A percentile compares a stretch with the other conserved stretches of the same genome.
Conservation (phyloP, 192 early-diverging fungal genomes). For the Umbelopsis sp. region DNA sequence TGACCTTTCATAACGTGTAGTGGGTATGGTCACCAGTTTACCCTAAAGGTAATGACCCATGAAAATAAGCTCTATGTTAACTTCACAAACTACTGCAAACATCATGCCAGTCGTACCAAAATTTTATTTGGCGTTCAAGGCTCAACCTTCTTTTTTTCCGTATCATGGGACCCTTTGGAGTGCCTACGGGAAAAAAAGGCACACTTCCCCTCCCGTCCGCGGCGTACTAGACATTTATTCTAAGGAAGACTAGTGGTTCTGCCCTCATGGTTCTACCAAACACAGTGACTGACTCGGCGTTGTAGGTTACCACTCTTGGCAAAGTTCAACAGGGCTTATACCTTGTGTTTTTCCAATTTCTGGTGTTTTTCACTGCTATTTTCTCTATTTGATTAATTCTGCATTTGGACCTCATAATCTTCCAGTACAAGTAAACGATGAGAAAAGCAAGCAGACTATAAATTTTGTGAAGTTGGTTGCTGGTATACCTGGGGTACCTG, state of each 20-base stretch:
- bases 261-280: background rate
- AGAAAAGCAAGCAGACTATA: no score
- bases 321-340: no score
- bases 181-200: background rate
- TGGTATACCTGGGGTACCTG: background rate
- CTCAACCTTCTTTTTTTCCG: background rate
- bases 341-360: no score
- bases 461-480: background rate
- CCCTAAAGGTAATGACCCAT: background rate
- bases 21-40: background rate
- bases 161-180: background rate
- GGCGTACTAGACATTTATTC: background rate
- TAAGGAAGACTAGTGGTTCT: no score
- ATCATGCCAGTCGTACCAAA: constrained; percentile 5
- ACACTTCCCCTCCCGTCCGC: background rate
- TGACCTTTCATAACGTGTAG: no score
- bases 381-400: no score
- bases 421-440: background rate
- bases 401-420: background rate
- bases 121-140: constrained; percentile 3
- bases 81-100: background rate
- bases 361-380: no score
- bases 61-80: no score
- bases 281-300: background rate
- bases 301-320: no score